Base-by-base conservation (phyloP, 2,329 filamentous ascomycete species). In the Talaromyces verruculosus region DNA sequence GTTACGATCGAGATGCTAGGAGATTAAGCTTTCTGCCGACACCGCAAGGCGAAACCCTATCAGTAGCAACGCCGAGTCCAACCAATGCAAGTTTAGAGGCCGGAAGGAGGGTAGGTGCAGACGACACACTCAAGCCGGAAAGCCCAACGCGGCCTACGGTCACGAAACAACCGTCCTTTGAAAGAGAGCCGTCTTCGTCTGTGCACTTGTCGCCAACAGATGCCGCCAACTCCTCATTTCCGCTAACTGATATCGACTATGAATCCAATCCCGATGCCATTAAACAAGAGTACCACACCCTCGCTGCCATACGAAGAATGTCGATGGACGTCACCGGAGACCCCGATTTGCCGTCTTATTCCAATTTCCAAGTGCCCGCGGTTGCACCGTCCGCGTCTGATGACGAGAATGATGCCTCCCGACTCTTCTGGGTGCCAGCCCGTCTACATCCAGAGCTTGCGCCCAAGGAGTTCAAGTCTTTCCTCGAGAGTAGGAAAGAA, bases 391-490 rank as follows among this genome's bases (percentile, higher is more conserved):
- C 79, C 13, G 74, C 78, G n/a, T 77, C 77, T 6, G 76, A 75
- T 68, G 90, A 96, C 72, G 93, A 96, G 75, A 90, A 93, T 72
- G 94, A 98, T 75, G 88, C 92, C 7, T 93, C 93, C 1, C 87
- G 93, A 68, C 81, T 98, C 67, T 91, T 98, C 70, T 99, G 95
- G 95, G 95, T 99, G 5, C 95, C 95, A 5, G 95, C 95, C 28
- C 88, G 93, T 66, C 85, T 99, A 33, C 95, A 99, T 73, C 95
- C 95, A 0, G 95, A 99, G 78, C 83, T 99, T 59, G 95, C 95
- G 2, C 95, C 95, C 0, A 93, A 91, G 74, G 95, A 97, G 72
- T 99, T 98, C 83, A 97, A 96, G 78, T 94, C 90, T 0, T 99
- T 98, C 71, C 85, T 99, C 1, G 94, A 99, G 73, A 96, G 93